Evolutionary conservation across 2,329 filamentous ascomycete species (phyloP).

Genomic region (Fusarium coffeatum): DNA sequence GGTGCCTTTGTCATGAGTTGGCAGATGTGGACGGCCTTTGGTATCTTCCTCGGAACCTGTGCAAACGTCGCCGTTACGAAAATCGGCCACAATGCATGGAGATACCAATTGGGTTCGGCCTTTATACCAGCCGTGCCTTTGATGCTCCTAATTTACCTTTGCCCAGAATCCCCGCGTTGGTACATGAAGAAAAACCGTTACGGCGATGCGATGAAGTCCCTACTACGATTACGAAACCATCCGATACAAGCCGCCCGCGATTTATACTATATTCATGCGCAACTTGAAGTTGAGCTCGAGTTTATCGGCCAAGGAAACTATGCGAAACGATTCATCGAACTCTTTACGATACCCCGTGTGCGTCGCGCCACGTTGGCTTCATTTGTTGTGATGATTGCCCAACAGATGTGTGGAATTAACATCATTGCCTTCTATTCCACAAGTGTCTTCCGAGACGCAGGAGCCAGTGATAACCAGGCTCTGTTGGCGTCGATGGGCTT

Average conservation of each 20-base stretch:
- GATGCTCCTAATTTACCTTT: constrained; percentile 70
- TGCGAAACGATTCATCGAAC: constrained; percentile 69
- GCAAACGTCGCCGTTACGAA: constrained; percentile 64
- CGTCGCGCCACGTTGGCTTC: constrained; percentile 80
- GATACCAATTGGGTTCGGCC: constrained; percentile 72
- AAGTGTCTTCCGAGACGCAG: constrained; percentile 69
- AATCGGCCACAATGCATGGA: constrained; percentile 61
- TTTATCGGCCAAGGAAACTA: constrained; percentile 66
- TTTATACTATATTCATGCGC: constrained; percentile 72
- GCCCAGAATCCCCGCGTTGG: constrained; percentile 74
- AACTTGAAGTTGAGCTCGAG: constrained; percentile 70
- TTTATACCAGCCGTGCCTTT: constrained; percentile 70
- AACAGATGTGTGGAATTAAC: constrained; percentile 78
- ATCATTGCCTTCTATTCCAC: constrained; percentile 82
- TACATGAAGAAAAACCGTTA: constrained; percentile 75
- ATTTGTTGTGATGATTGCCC: constrained; percentile 82
- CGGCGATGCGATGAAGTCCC: constrained; percentile 67
- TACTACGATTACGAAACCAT: constrained; percentile 64
- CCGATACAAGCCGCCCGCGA: constrained; percentile 70
- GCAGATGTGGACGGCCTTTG: constrained; percentile 75
- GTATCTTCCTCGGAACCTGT: constrained; percentile 70
- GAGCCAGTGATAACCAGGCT: constrained; percentile 65
- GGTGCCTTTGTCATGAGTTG: constrained; percentile 86
- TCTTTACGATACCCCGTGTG: constrained; percentile 76
- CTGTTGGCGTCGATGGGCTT: constrained; percentile 70